phyloP scores from a whole-genome alignment of 2,329 filamentous ascomycete genomes.

The Trichoderma semiorbis region DNA sequence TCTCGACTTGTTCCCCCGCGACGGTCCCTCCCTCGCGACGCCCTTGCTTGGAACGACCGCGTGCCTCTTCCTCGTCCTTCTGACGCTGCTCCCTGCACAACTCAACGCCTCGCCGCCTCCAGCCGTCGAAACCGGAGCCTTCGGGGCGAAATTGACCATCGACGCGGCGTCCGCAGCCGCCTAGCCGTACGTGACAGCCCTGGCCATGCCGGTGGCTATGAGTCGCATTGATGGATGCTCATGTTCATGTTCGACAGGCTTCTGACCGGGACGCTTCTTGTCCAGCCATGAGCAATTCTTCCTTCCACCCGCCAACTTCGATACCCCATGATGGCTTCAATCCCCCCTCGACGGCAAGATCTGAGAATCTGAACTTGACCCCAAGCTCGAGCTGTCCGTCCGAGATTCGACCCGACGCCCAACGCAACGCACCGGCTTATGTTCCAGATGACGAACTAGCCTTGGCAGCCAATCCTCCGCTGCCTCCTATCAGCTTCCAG shows the following conservation, averaged over 20 bases:
- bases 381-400: constrained; percentile 8
- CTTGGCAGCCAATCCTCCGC: not conserved
- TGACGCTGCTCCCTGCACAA: not conserved
- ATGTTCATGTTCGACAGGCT: constrained; percentile 9
- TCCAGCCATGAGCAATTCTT: constrained; percentile 31
- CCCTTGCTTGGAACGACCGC: not conserved
- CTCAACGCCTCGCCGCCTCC: not conserved
- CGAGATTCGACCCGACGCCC: not conserved
- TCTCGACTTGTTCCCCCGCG: not conserved
- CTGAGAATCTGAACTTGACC: constrained; percentile 3
- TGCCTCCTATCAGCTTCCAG: constrained; percentile 23
- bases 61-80: not conserved
- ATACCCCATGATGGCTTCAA: constrained; percentile 27
- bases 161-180: not conserved
- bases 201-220: not conserved
- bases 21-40: not conserved
- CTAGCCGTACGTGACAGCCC: constrained; percentile 9
- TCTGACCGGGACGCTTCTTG: constrained; percentile 16
- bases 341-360: constrained; percentile 20
- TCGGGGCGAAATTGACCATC: not conserved
- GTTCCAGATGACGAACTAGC: constrained; percentile 10
- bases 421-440: not conserved
- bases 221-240: constrained; percentile 12
- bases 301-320: constrained; percentile 28
- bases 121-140: not conserved